phyloP scores from a whole-genome alignment of 2,329 filamentous ascomycete genomes.

The Coleophoma eucalyptorum region DNA sequence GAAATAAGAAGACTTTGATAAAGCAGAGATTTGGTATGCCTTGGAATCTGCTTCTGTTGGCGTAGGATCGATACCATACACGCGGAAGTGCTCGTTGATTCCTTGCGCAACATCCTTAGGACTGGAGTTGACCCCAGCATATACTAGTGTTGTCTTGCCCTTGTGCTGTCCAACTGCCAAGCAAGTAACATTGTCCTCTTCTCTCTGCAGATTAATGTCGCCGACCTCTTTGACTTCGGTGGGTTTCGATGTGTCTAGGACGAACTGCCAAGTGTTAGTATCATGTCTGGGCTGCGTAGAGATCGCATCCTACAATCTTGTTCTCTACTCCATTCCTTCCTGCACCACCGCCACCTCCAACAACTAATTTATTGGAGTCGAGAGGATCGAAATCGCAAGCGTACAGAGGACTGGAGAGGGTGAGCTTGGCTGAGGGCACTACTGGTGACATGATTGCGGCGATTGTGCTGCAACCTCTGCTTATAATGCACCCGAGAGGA shows the following conservation, averaged over 20 bases:
- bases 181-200: slow-evolving; percentile 87
- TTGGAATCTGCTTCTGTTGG: slow-evolving; percentile 21
- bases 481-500: no score
- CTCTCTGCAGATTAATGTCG: slow-evolving; percentile 73
- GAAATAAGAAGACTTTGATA: slow-evolving; percentile 51
- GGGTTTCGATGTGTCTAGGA: slow-evolving; percentile 25
- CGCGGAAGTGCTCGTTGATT: slow-evolving; percentile 80
- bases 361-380: slow-evolving; percentile 70
- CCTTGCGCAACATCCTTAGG: slow-evolving; percentile 67
- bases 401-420: slow-evolving; percentile 80
- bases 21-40: slow-evolving; percentile 42
- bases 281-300: slow-evolving; percentile 1
- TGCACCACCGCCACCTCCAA: slow-evolving; percentile 84
- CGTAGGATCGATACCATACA: slow-evolving; percentile 55
- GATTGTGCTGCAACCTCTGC: background rate
- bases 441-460: slow-evolving; percentile 22
- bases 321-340: slow-evolving; percentile 79
- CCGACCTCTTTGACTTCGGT: slow-evolving; percentile 53
- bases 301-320: slow-evolving; percentile 62
- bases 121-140: slow-evolving; percentile 83
- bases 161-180: slow-evolving; percentile 65
- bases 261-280: slow-evolving; percentile 19
- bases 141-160: slow-evolving; percentile 51
- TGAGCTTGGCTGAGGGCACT: slow-evolving; percentile 24
- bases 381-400: slow-evolving; percentile 84